A percentile compares a stretch with the other conserved stretches of the same genome.
phyloP scores from a whole-genome alignment of 192 early-diverging fungal species.

The Backusella macrospora region DNA sequence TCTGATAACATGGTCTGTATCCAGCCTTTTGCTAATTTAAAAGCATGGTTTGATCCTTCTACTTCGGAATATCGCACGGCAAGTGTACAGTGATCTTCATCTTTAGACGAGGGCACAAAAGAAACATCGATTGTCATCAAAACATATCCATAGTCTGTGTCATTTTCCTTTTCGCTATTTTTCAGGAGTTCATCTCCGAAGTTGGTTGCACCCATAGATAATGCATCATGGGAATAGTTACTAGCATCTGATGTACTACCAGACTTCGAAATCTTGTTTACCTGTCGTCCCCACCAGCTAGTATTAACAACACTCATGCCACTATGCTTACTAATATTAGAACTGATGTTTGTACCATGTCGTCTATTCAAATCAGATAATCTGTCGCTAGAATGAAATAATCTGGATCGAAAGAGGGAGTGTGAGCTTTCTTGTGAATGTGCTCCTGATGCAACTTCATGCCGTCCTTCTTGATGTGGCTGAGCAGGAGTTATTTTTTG shows the following conservation, averaged over 20 bases:
- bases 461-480: not conserved
- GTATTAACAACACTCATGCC: not conserved
- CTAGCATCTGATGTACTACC: not conserved
- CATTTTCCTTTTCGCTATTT: not conserved
- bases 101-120: conserved; percentile 3
- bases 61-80: conserved; percentile 22
- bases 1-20: conserved; percentile 9
- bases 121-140: conserved; percentile 27
- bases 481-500: not conserved
- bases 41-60: conserved; percentile 27
- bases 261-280: not conserved
- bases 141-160: conserved; percentile 16
- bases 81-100: conserved; percentile 13
- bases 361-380: conserved; percentile 20
- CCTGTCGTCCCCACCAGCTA: conserved; percentile 6
- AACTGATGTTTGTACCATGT: not conserved
- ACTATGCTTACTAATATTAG: not conserved
- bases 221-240: not conserved
- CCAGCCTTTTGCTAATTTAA: conserved; percentile 31
- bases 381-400: conserved; percentile 16
- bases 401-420: conserved; percentile 16
- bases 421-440: not conserved
- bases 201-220: conserved; percentile 8
- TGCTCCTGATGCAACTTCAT: not conserved
- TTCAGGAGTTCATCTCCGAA: not conserved